Evolutionary conservation across 768 basidiomycete species (phyloP), one percentile per base, ranked within the genome.

Genomic region (Suillus americanus): DNA sequence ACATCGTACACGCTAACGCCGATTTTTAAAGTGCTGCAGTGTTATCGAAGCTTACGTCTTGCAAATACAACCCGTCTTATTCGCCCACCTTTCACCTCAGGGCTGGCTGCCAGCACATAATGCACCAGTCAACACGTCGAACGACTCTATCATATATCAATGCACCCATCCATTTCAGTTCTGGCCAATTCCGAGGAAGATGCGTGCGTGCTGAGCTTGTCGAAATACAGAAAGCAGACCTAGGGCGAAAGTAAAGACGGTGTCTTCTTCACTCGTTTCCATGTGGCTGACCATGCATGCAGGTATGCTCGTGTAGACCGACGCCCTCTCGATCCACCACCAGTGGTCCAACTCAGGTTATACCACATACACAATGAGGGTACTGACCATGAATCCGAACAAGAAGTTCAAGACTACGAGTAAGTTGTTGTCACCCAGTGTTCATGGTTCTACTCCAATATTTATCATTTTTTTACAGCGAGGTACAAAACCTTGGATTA

Each of bases 291-390:
- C 62, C 61, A 14, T 50, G 12, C 51, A 66, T 40, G 30, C 72
- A 89, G 84, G 74, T 88, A 79, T 75, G 87, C 81, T 59, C 83
- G 77, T 73, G 84, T 85, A 46, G 86, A 90, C 78, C 80, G 88
- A 43, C 81, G 89, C 28, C 88, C 88, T 6, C 79, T 90, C 50
- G 89, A 90, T 73, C 89, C 89, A 5, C 89, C 89, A 0, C 89
- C 89, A 0, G 80, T 81, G 65, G 79, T 82, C 18, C 76, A 82
- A 43, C 80, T 90, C 59, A 83, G 82, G 46, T 68, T 89, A 40
- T 88, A 79, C 64, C 76, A 82, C 38, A 74, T 86, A 14, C 71
- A 77, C 62, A 72, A 83, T 64, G 66, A 71, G 8, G 82, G 81
- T 13, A 78, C 80, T 0, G 72, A 73, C 12, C 63, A 72, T 5